These are phyloP conservation scores for Phaeosphaeriaceae sp. DNA, from an alignment of 2,329 filamentous ascomycete genomes.

Conservation along the genomic window DNA sequence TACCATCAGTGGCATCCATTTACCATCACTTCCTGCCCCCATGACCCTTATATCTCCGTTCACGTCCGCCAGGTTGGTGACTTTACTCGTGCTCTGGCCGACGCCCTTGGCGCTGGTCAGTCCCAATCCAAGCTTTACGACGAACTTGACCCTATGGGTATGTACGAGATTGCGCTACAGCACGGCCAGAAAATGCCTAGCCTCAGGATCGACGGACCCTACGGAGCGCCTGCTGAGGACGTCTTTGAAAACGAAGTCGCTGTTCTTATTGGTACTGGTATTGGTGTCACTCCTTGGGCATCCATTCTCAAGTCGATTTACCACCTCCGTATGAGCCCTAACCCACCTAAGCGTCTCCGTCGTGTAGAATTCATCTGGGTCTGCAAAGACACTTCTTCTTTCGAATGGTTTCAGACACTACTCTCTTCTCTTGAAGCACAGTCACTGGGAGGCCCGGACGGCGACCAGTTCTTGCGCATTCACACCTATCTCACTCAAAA, in stretches of 20 bases:
- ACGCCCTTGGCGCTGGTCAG: constrained; percentile 88
- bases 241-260: constrained; percentile 94
- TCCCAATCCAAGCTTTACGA: constrained; percentile 91
- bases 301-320: constrained; percentile 96
- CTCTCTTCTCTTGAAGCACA: constrained; percentile 90
- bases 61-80: constrained; percentile 97
- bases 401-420: constrained; percentile 98
- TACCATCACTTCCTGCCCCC: constrained; percentile 97
- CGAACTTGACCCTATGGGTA: constrained; percentile 86
- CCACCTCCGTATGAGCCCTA: constrained; percentile 89
- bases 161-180: constrained; percentile 96
- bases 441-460: constrained; percentile 67
- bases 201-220: constrained; percentile 91
- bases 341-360: constrained; percentile 85
- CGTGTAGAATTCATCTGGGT: constrained; percentile 99
- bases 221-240: constrained; percentile 95
- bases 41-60: constrained; percentile 91
- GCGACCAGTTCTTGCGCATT: constrained; percentile 91
- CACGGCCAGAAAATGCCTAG: constrained; percentile 92
- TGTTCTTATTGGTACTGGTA: constrained; percentile 83
- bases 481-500: constrained; percentile 97
- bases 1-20: constrained; percentile 97
- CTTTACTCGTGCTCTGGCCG: constrained; percentile 91
- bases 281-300: constrained; percentile 87
- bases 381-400: constrained; percentile 92